Conservation (phyloP, 2,329 filamentous ascomycete genomes). For the Nigrospora sphaerica region DNA sequence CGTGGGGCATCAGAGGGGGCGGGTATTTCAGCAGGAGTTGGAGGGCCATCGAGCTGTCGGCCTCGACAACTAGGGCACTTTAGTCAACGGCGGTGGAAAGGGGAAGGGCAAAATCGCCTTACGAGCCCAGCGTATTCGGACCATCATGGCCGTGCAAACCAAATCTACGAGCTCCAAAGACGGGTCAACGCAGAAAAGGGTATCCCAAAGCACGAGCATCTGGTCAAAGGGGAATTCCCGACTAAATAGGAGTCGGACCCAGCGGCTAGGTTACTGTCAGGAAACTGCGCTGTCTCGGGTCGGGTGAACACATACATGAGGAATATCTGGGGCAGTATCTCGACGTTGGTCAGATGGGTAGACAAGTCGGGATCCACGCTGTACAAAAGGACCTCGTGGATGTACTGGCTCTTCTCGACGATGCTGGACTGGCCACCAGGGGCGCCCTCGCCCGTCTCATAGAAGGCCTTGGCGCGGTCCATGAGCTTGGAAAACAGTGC, state of each 20-base stretch:
- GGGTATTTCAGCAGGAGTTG: conserved; percentile 81
- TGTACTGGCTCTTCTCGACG: conserved; percentile 75
- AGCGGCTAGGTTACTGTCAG: conserved; percentile 51
- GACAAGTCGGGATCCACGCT: conserved; percentile 79
- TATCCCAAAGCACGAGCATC: conserved; percentile 81
- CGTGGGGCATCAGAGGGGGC: conserved; percentile 50
- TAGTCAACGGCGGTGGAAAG: conserved; percentile 1
- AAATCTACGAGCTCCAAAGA: conserved; percentile 75
- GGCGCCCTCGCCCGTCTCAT: conserved; percentile 56
- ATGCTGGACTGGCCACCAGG: conserved; percentile 40
- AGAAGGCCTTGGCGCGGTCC: conserved; percentile 80
- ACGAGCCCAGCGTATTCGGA: conserved; percentile 87
- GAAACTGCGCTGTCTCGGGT: conserved; percentile 2
- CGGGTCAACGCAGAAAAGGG: conserved; percentile 80
- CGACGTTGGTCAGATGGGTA: conserved; percentile 70
- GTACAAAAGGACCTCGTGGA: conserved; percentile 75
- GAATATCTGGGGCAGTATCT: conserved; percentile 94
- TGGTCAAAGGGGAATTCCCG: conserved; percentile 88
- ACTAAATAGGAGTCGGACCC: conserved; percentile 89
- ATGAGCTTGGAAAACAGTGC: conserved; percentile 80
- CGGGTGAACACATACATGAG: conserved; percentile 58
- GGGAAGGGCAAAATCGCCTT: conserved; percentile 25
- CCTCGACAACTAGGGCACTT: conserved; percentile 58
- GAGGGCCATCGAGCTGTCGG: conserved; percentile 82
- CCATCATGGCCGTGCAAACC: conserved; percentile 88